A percentile compares a stretch with the other conserved stretches of the same genome.
phyloP scores from a whole-genome alignment of 106 monocot species.

The Hemerocallis citrina region DNA sequence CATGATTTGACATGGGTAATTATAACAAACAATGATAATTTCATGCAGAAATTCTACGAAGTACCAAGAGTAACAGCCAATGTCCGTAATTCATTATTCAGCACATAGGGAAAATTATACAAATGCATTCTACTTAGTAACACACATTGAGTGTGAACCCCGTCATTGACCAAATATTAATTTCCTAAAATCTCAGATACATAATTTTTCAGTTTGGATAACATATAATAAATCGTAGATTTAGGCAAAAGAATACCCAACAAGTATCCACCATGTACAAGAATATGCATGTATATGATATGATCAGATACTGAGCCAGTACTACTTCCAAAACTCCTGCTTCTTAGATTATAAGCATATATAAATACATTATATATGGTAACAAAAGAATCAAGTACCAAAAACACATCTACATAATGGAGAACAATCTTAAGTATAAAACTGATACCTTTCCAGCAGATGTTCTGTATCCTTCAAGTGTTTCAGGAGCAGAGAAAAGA shows the following conservation, averaged over 20 bases:
- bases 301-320: not conserved
- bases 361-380: not conserved
- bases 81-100: no score
- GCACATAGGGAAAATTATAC: not conserved
- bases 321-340: not conserved
- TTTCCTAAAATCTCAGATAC: not conserved
- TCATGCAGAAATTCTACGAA: no score
- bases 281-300: not conserved
- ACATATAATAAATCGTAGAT: not conserved
- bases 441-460: slow-evolving; percentile 70
- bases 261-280: not conserved
- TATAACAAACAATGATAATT: no score
- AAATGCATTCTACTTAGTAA: no score
- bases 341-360: not conserved
- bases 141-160: no score
- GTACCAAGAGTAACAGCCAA: no score
- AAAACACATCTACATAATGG: no score
- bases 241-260: no score
- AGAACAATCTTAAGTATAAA: not conserved
- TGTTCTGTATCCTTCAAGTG: slow-evolving; percentile 86
- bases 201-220: not conserved
- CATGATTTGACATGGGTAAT: not conserved
- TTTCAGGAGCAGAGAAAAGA: slow-evolving; percentile 78
- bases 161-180: no score
- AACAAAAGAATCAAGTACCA: not conserved